These are phyloP conservation scores for Pythium chondricola DNA, from an alignment of 352 stramenopile species.

Conservation along the genomic window DNA sequence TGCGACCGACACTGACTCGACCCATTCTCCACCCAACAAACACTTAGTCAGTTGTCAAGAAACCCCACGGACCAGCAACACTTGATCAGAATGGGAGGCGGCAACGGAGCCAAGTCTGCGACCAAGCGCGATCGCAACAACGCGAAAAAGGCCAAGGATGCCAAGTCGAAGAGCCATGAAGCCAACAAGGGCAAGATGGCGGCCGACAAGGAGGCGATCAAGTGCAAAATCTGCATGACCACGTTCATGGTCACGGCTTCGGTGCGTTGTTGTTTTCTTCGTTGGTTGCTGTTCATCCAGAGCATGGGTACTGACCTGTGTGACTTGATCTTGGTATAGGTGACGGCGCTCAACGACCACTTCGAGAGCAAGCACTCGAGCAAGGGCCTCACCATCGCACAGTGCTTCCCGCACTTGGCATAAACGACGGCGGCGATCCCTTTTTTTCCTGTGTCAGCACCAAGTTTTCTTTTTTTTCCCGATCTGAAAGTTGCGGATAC, in stretches of 20 bases:
- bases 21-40: slow-evolving; percentile 13
- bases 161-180: slow-evolving; percentile 75
- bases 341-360: slow-evolving; percentile 69
- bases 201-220: slow-evolving; percentile 68
- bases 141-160: slow-evolving; percentile 80
- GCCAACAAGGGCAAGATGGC: slow-evolving; percentile 80
- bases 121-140: slow-evolving; percentile 80
- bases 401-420: slow-evolving; percentile 54
- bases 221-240: slow-evolving; percentile 87
- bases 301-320: not conserved
- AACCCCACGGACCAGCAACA: not conserved
- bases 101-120: slow-evolving; percentile 79
- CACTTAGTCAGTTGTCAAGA: not conserved
- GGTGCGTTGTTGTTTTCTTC: slow-evolving; percentile 32
- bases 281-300: not conserved
- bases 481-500: no score
- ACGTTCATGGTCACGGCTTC: slow-evolving; percentile 83
- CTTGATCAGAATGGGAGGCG: slow-evolving; percentile 57
- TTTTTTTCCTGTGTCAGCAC: not conserved
- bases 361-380: slow-evolving; percentile 73
- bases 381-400: slow-evolving; percentile 71
- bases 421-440: slow-evolving; percentile 1
- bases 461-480: no score
- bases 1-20: no score
- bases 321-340: slow-evolving; percentile 20